Evolutionary conservation across 768 basidiomycete genomes (phyloP).

Genomic region (Lactarius trivialis): DNA sequence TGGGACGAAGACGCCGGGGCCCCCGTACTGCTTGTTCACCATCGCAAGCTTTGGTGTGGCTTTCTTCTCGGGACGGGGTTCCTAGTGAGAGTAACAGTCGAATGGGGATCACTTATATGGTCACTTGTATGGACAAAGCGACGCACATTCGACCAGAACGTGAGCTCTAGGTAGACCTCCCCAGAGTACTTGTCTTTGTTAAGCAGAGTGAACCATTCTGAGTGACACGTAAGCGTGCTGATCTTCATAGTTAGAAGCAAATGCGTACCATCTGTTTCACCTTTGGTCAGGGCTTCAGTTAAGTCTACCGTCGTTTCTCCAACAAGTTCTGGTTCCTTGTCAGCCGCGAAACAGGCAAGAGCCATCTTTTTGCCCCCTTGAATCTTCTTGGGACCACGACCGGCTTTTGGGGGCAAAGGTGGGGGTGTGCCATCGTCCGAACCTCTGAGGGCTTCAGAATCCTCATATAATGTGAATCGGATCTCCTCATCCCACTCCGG

Average conservation of each 20-base stretch:
- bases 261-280: slow-evolving; percentile 88
- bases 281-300: slow-evolving; percentile 85
- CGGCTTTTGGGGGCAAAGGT: slow-evolving; percentile 60
- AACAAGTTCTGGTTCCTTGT: slow-evolving; percentile 92
- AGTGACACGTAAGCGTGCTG: slow-evolving; percentile 16
- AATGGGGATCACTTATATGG: neutral
- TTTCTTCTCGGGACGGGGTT: slow-evolving; percentile 73
- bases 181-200: slow-evolving; percentile 92
- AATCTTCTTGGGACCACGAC: slow-evolving; percentile 39
- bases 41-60: slow-evolving; percentile 42
- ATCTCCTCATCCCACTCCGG: slow-evolving; percentile 99
- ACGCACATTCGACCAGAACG: slow-evolving; percentile 92
- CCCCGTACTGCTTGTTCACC: slow-evolving; percentile 61
- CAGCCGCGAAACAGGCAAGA: slow-evolving; percentile 90
- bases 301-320: slow-evolving; percentile 87
- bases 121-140: slow-evolving; percentile 1
- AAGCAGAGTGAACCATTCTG: slow-evolving; percentile 92
- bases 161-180: slow-evolving; percentile 93
- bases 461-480: slow-evolving; percentile 84
- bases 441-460: slow-evolving; percentile 36
- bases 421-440: slow-evolving; percentile 42
- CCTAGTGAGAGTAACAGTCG: slow-evolving; percentile 38
- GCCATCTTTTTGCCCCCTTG: slow-evolving; percentile 71
- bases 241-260: neutral
- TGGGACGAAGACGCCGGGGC: slow-evolving; percentile 70